phyloP scores from a whole-genome alignment of 306 rosid species.

The Quercus alba region DNA sequence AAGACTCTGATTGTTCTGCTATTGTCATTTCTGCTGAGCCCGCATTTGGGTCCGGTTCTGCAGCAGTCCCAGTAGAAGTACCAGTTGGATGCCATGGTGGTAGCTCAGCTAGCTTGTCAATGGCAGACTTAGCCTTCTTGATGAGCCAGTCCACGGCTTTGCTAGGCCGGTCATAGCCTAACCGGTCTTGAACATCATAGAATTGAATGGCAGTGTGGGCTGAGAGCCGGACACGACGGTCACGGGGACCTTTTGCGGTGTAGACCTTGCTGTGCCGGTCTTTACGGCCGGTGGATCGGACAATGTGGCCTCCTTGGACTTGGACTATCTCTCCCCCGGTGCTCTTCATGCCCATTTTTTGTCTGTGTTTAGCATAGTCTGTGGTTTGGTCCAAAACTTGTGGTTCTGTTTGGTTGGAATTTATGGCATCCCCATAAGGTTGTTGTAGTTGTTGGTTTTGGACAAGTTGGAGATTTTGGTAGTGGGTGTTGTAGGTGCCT shows the following conservation, averaged over 20 bases:
- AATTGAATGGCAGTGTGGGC: conserved; percentile 88
- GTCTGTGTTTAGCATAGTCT: conserved; percentile 16
- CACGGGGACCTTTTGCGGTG: conserved; percentile 76
- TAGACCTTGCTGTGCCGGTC: conserved; percentile 81
- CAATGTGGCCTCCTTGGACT: conserved; percentile 86
- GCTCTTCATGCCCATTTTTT: conserved; percentile 62
- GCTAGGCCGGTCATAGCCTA: conserved; percentile 83
- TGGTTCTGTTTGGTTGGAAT: conserved; percentile 20
- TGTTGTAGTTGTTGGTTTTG: conserved; percentile 15
- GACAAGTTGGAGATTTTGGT: conserved; percentile 22
- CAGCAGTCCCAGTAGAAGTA: not conserved
- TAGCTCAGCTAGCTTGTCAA: conserved; percentile 69
- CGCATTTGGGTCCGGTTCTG: conserved; percentile 27
- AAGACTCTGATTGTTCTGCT: conserved; percentile 58
- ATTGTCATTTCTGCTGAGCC: conserved; percentile 43
- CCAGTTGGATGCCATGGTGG: conserved; percentile 57
- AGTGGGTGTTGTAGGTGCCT: conserved; percentile 14
- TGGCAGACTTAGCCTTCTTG: conserved; percentile 65
- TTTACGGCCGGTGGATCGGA: conserved; percentile 60
- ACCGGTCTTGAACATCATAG: conserved; percentile 85
- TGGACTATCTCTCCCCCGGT: conserved; percentile 62
- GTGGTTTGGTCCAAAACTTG: not conserved
- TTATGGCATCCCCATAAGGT: conserved; percentile 18
- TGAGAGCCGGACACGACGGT: conserved; percentile 64
- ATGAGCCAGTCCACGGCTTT: conserved; percentile 95